A percentile compares a stretch with the other conserved stretches of the same genome.
These are phyloP conservation scores for Penicillium goetzii DNA, from an alignment of 495 filamentous ascomycete genomes.

Conservation along the genomic window DNA sequence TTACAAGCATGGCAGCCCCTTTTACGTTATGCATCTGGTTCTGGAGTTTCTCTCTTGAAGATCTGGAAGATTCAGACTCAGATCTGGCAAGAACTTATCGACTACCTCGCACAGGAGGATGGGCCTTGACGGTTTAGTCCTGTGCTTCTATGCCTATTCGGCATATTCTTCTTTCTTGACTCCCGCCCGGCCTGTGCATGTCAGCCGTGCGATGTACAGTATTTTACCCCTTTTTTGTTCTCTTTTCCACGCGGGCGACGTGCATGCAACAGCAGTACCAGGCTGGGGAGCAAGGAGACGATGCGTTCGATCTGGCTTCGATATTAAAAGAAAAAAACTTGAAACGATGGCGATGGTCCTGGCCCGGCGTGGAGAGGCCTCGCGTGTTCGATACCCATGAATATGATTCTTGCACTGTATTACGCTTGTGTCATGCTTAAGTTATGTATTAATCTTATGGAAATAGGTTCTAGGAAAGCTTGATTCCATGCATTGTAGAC, in stretches of 20 bases:
- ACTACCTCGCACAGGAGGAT: background rate
- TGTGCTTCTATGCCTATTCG: constrained; percentile 1
- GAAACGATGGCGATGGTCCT: constrained; percentile 21
- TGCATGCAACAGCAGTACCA: background rate
- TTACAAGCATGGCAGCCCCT: constrained; percentile 8
- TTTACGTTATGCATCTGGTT: constrained; percentile 35
- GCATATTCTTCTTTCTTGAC: constrained; percentile 11
- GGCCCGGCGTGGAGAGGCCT: constrained; percentile 25
- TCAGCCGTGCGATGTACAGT: constrained; percentile 28
- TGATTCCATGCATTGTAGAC: background rate
- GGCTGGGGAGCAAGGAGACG: background rate
- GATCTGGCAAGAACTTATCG: background rate
- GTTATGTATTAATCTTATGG: background rate
- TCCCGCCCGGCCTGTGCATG: constrained; percentile 9
- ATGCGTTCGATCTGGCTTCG: background rate
- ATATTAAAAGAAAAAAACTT: constrained; percentile 9
- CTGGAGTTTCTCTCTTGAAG: constrained; percentile 30
- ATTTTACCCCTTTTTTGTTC: constrained; percentile 7
- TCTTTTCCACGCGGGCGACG: constrained; percentile 11
- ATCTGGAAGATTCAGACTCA: constrained; percentile 5
- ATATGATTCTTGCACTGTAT: constrained; percentile 28
- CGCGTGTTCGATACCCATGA: constrained; percentile 44
- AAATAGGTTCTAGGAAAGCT: background rate
- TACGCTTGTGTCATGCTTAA: background rate
- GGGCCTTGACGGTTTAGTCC: constrained; percentile 16